Evolutionary conservation across 2,329 filamentous ascomycete genomes (phyloP).

Genomic region (Calonectria pteridis): DNA sequence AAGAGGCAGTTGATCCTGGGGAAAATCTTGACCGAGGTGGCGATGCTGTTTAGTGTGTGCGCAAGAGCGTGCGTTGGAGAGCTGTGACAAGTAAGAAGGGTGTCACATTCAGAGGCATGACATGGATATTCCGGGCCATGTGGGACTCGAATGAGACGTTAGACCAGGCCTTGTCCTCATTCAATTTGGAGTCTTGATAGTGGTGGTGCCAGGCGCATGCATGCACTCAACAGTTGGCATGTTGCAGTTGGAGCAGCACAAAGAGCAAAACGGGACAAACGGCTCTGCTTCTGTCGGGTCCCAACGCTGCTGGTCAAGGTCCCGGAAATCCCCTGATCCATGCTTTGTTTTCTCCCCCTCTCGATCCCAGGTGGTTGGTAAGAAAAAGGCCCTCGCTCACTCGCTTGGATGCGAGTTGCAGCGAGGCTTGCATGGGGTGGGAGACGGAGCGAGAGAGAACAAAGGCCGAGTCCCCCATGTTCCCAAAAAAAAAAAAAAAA

Average conservation of each 20-base stretch:
- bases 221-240: constrained; percentile 46
- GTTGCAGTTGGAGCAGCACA: constrained; percentile 19
- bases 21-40: constrained; percentile 7
- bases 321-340: constrained; percentile 11
- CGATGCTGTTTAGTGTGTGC: not conserved
- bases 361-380: constrained; percentile 14
- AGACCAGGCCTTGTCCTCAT: constrained; percentile 20
- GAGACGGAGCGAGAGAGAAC: constrained; percentile 12
- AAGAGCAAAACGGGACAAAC: constrained; percentile 4
- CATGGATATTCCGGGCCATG: not conserved
- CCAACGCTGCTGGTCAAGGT: not conserved
- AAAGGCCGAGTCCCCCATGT: not conserved
- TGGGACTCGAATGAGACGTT: constrained; percentile 27
- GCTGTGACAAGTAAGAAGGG: not conserved
- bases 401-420: constrained; percentile 8
- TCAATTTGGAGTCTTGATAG: constrained; percentile 19
- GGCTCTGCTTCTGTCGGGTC: constrained; percentile 1
- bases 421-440: not conserved
- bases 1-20: not conserved
- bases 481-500: too few species aligned
- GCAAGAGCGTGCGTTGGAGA: not conserved
- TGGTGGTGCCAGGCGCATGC: constrained; percentile 34
- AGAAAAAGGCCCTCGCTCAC: constrained; percentile 7
- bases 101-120: constrained; percentile 8
- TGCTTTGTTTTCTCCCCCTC: not conserved